phyloP scores from a whole-genome alignment of 306 rosid species.

The Pyrus betulifolia region DNA sequence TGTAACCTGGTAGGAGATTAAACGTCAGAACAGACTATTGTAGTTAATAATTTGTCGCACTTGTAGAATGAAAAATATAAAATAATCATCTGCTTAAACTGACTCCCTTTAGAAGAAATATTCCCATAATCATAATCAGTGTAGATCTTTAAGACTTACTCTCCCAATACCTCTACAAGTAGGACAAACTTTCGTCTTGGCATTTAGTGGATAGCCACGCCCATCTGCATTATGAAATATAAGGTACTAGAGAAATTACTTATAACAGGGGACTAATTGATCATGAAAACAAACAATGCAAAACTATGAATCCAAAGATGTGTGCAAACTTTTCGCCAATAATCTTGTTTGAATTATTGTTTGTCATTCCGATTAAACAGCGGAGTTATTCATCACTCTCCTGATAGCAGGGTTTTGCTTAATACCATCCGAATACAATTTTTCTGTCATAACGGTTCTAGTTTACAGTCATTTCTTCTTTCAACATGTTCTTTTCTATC shows the following conservation, averaged over 20 bases:
- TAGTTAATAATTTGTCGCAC: not conserved
- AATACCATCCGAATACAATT: not conserved
- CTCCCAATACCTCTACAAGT: constrained; percentile 89
- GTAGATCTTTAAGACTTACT: constrained; percentile 58
- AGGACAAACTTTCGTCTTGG: constrained; percentile 68
- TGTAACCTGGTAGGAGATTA: constrained; percentile 56
- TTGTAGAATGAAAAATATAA: not conserved
- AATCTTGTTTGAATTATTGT: not conserved
- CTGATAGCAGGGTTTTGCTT: not conserved
- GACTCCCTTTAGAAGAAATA: constrained; percentile 13
- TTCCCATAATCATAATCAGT: constrained; percentile 16
- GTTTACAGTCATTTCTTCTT: not conserved
- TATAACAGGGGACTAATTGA: not conserved
- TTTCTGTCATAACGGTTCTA: not conserved
- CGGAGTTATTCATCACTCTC: not conserved
- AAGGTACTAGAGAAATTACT: not conserved
- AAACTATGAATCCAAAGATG: not conserved
- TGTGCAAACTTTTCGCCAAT: not conserved
- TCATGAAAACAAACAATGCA: not conserved
- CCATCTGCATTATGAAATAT: constrained; percentile 55
- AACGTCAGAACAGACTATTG: constrained; percentile 14
- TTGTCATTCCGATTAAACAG: not conserved
- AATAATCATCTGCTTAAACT: constrained; percentile 1
- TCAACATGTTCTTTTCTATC: not conserved
- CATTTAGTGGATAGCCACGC: constrained; percentile 59